Conservation (phyloP, 202 grass and related monocot genomes). For the Sporobolus alterniflorus region DNA sequence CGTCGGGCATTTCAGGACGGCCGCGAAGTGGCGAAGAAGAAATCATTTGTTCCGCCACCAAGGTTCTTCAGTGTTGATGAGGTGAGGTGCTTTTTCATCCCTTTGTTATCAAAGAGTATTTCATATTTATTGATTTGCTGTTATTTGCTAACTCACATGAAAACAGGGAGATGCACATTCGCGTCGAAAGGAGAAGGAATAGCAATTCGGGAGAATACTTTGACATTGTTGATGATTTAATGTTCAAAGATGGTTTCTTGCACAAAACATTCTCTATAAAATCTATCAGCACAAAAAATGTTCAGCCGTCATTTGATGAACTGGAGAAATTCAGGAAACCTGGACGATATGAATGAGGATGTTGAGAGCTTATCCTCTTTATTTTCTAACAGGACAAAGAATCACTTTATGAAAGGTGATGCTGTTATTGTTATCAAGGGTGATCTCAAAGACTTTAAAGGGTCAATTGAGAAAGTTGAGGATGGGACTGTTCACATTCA, state of each 20-base stretch:
- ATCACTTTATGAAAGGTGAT: conserved; percentile 94
- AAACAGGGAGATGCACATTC: conserved; percentile 75
- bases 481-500: conserved; percentile 73
- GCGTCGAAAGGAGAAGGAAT: conserved; percentile 61
- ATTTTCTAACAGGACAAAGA: conserved; percentile 81
- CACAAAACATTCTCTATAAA: conserved; percentile 74
- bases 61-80: conserved; percentile 79
- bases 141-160: conserved; percentile 36
- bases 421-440: conserved; percentile 81
- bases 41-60: conserved; percentile 68
- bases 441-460: conserved; percentile 76
- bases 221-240: conserved; percentile 65
- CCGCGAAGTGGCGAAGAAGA: conserved; percentile 63
- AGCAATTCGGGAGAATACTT: conserved; percentile 70
- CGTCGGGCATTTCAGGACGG: conserved; percentile 78
- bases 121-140: background rate
- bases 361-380: conserved; percentile 76
- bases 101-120: background rate
- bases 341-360: conserved; percentile 72
- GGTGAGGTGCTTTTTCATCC: conserved; percentile 58
- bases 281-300: conserved; percentile 64
- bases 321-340: conserved; percentile 86
- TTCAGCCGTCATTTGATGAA: conserved; percentile 81
- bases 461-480: conserved; percentile 88
- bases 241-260: conserved; percentile 88